phyloP scores from a whole-genome alignment of 345 rosid genomes.

The Abelmoschus esculentus region DNA sequence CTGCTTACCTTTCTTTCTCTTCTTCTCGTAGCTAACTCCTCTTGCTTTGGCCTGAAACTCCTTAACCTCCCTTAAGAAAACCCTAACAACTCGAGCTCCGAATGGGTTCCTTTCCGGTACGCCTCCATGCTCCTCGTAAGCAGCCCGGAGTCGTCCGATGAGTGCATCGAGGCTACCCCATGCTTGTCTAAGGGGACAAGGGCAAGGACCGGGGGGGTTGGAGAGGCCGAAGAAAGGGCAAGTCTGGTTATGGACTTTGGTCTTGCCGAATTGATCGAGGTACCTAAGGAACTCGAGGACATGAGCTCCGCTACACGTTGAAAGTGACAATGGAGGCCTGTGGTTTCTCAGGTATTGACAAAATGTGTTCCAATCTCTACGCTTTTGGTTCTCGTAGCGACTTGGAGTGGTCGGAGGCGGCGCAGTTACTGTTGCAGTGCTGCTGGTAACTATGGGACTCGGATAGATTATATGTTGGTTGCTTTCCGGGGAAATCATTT shows the following conservation, averaged over 20 bases:
- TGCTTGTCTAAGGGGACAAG: slow-evolving; percentile 86
- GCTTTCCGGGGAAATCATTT: slow-evolving; percentile 26
- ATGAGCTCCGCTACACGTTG: slow-evolving; percentile 77
- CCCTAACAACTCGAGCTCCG: slow-evolving; percentile 75
- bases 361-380: slow-evolving; percentile 91
- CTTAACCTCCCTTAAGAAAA: slow-evolving; percentile 79
- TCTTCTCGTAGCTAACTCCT: slow-evolving; percentile 88
- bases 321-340: slow-evolving; percentile 66
- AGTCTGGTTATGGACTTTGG: slow-evolving; percentile 67
- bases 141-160: slow-evolving; percentile 92
- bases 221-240: slow-evolving; percentile 87
- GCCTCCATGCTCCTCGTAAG: slow-evolving; percentile 85
- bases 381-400: slow-evolving; percentile 80
- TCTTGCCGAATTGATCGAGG: slow-evolving; percentile 67
- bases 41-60: slow-evolving; percentile 87
- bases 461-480: background rate
- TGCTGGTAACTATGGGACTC: background rate
- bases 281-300: slow-evolving; percentile 83
- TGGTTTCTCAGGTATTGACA: slow-evolving; percentile 79
- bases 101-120: slow-evolving; percentile 79
- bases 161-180: slow-evolving; percentile 98
- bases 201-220: slow-evolving; percentile 83
- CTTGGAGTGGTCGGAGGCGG: slow-evolving; percentile 44
- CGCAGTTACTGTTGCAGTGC: slow-evolving; percentile 15
- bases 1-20: slow-evolving; percentile 52